Evolutionary conservation across 805 yeast species (phyloP), one percentile per base, ranked within the genome.

Genomic region (Kazachstania martiniae): DNA sequence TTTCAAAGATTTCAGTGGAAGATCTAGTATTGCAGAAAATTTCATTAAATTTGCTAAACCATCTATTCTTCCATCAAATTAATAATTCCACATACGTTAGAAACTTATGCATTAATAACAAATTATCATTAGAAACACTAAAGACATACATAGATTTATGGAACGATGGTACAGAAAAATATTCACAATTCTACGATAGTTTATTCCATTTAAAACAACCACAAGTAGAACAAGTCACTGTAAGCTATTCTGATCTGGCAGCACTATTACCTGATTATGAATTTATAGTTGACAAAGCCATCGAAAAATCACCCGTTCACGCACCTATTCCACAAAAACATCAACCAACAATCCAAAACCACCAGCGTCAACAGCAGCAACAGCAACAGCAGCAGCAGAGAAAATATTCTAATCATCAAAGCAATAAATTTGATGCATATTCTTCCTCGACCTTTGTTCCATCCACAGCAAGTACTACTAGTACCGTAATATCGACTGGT

Each of bases 21-120:
- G 65, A 62, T 37, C 34, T 66, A 28, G 40, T 39, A 3, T 31
- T 68, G 25, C 66, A 62, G 32, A 37, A 33, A 15, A 31, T 49
- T 4, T 53, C 58, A 12, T 44, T 59, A 3, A 38, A 37, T 6
- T 22, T 61, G 4, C 34, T 62, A 31, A 46, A 52, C 34, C 59
- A 56, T 39, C 21, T 61, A 25, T 42, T 48, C 8, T 56, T 57
- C 35, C 47, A 42, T 25, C 31, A 39, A 14, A 21, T 18, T 17
- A 45, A 45, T 21, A n/a, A 17, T 4, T 13, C 17, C 5, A 27
- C 14, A 12, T 26, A 4, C 26, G 27, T 13, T 13, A 47, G 19
- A 28, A 40, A 35, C 8, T 9, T 32, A 28, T 45, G 40, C n/a
- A 14, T 30, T 8, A 34, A 46, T 6, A 58, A 49, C 28, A 43